These are phyloP conservation scores for Colletotrichum nymphaeae DNA, from an alignment of 2,329 filamentous ascomycete genomes.

Conservation along the genomic window DNA sequence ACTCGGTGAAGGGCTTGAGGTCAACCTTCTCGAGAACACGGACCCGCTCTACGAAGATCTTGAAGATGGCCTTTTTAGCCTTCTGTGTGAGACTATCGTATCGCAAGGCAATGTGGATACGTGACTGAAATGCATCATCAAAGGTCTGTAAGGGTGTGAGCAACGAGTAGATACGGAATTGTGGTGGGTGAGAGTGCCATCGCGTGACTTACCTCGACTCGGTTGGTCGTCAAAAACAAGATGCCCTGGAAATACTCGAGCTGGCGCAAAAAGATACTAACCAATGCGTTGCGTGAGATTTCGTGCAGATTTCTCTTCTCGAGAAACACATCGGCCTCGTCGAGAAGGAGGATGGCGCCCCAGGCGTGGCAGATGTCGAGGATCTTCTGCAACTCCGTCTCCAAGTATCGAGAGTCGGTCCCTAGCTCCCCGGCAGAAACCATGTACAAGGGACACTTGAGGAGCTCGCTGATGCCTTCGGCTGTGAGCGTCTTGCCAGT, in stretches of 20 bases:
- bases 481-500: slow-evolving; percentile 69
- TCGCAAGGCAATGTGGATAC: slow-evolving; percentile 85
- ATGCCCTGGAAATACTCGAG: slow-evolving; percentile 95
- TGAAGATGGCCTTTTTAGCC: slow-evolving; percentile 84
- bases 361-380: slow-evolving; percentile 88
- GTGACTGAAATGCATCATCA: slow-evolving; percentile 89
- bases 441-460: slow-evolving; percentile 32
- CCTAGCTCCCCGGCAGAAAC: slow-evolving; percentile 30
- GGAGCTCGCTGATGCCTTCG: slow-evolving; percentile 28
- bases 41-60: slow-evolving; percentile 83
- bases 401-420: slow-evolving; percentile 79
- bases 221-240: slow-evolving; percentile 88
- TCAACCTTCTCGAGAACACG: slow-evolving; percentile 71
- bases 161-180: fast-evolving
- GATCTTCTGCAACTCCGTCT: slow-evolving; percentile 83
- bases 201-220: slow-evolving; percentile 64
- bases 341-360: slow-evolving; percentile 86
- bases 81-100: slow-evolving; percentile 80
- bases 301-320: slow-evolving; percentile 86
- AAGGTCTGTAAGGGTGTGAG: slow-evolving; percentile 66
- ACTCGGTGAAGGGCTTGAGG: slow-evolving; percentile 70
- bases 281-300: slow-evolving; percentile 85
- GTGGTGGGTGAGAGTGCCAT: no score
- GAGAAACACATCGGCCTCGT: slow-evolving; percentile 87
- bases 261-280: slow-evolving; percentile 87